Evolutionary conservation across 495 filamentous ascomycete genomes (phyloP).

Genomic region (Thermochaetoides thermophila): DNA sequence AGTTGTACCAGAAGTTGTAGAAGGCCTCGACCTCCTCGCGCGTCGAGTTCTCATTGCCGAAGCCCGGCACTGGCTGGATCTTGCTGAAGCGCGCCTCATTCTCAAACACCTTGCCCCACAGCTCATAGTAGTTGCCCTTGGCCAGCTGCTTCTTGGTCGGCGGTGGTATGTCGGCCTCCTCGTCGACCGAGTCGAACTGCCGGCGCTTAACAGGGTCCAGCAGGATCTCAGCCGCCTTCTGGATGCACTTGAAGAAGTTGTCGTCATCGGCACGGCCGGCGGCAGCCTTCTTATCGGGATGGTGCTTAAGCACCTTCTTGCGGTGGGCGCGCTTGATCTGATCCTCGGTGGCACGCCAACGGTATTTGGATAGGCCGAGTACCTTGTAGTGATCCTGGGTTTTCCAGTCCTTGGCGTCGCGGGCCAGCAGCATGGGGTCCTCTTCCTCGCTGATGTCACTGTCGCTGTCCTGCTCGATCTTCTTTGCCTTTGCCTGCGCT

Average conservation of each 20-base stretch:
- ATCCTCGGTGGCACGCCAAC: constrained; percentile 81
- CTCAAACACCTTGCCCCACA: constrained; percentile 77
- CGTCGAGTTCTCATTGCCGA: constrained; percentile 72
- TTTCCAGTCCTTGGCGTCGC: constrained; percentile 99
- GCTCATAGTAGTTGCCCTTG: constrained; percentile 87
- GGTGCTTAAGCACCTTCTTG: constrained; percentile 98
- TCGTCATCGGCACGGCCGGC: constrained; percentile 79
- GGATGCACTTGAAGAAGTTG: constrained; percentile 99
- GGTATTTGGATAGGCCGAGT: constrained; percentile 82
- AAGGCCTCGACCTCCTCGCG: constrained; percentile 84
- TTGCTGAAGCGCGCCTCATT: constrained; percentile 87
- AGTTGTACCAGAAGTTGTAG: constrained; percentile 99
- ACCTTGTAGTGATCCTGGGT: constrained; percentile 96
- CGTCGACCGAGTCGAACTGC: constrained; percentile 93
- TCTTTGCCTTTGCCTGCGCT: constrained; percentile 86
- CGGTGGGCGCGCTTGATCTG: constrained; percentile 97
- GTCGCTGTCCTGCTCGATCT: constrained; percentile 80
- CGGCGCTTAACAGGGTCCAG: constrained; percentile 83
- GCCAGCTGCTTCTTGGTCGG: constrained; percentile 75
- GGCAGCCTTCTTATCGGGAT: constrained; percentile 97
- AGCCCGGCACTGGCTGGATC: constrained; percentile 65
- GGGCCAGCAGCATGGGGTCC: constrained; percentile 73
- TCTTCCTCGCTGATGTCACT: constrained; percentile 87
- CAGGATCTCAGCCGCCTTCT: constrained; percentile 90
- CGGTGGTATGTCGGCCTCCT: constrained; percentile 78